Evolutionary conservation across 306 rosid genomes (phyloP), one percentile per base, ranked within the genome.

Genomic region (Bauhinia variegata): DNA sequence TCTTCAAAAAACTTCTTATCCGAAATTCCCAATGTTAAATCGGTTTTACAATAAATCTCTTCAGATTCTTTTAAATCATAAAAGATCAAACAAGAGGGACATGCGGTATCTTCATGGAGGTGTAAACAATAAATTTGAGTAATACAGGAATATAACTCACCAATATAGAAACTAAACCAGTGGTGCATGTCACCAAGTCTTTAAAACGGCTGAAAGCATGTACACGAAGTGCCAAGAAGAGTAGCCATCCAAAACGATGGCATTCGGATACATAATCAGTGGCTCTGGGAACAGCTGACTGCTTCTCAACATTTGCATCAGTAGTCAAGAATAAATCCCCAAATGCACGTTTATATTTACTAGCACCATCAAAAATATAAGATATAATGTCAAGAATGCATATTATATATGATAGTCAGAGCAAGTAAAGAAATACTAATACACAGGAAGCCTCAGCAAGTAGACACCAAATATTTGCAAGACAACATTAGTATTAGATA

Each of bases 241-340:
- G 87, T 76, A 95, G 79, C 99, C 99, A 95, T 75, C 99, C 99
- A 82, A 95, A 95, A 43, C 91, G 90, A 81, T 90, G 96, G 80
- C 86, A 90, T 49, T 88, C 89, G 0, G 95, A 88, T 70, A 82
- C 85, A 63, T 77, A 77, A 63, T 68, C 82, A 54, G 80, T 32
- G 23, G 71, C 65, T 48, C 61, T 60, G 49, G 67, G 30, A 63
- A 50, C 69, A 72, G 74, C 19, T 44, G 83, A 74, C 51, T 73
- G 62, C 49, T 84, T 90, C 73, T 65, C 83, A 41, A 63, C 55
- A 73, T 74, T 79, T 62, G 87, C 79, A 72, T 83, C 87, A 55
- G 55, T 80, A 81, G 88, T 70, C 83, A 83, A 74, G 46, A 95
- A 95, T 71, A 90, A 84, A 63, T 95, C 99, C 57, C 77, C 77